Evolutionary conservation across 2,329 filamentous ascomycete species (phyloP), one percentile per base, ranked within the genome.

Genomic region (Talaromyces sp.): DNA sequence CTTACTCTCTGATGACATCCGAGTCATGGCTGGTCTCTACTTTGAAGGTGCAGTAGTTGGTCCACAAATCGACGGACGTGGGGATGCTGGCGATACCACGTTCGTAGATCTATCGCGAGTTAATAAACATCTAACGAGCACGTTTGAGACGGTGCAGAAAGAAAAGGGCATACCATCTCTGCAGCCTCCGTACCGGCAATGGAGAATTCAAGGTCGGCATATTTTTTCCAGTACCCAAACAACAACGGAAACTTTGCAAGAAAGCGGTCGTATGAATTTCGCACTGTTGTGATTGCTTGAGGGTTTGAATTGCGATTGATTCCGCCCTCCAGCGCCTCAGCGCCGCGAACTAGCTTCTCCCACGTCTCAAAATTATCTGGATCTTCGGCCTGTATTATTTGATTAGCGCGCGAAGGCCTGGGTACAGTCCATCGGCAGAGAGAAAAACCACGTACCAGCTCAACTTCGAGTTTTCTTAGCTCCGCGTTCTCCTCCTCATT

Each of bases 211-310:
- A 96, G 84, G 71, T 98, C 93, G 71, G 95, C 95, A 83, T 98
- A 99, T 75, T 97, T 98, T 81, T 98, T 98, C 95, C 95, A 99
- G 80, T 98, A 99, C 58, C 93, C 95, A 71, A 98, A 99, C 44
- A 98, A 86, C 11, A 98, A 84, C 2, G 95, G 95, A 67, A 97
- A 99, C 73, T 96, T 97, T 64, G 91, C 86, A 25, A 99, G 88
- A 72, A 99, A 96, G 55, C 90, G 87, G 75, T 99, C 93, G 80
- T 96, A 98, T 65, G 91, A 86, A 75, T 91, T 87, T 76, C 95
- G 89, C 60, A 92, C 89, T 11, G 92, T 88, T 22, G 92, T 88
- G 69, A 99, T 92, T 30, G 95, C 91, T 72, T 96, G 91, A 0
- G 95, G 93, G 73, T 91, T 97, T 49, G 95, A 98, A 78, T 99